Evolutionary conservation across 2,329 filamentous ascomycete species (phyloP), one percentile per base, ranked within the genome.

Genomic region (Pseudocercospora cruenta): DNA sequence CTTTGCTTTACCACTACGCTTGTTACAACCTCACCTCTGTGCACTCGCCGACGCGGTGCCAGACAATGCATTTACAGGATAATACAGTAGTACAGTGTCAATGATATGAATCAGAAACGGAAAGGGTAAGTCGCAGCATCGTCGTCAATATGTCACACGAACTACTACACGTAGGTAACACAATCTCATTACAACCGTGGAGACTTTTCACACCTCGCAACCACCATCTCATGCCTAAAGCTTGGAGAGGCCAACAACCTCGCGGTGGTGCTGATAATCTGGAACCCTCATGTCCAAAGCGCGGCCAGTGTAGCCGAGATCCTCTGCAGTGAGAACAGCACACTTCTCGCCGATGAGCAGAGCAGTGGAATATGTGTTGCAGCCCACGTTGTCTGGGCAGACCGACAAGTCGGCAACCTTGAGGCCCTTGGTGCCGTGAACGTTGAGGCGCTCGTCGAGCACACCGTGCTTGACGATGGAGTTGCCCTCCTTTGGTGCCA

Each of bases 391-490:
- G 78, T 93, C 90, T 0, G 91, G 90, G 78, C 90, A 93, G 81
- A 93, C 91, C 59, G 85, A 88, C 53, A 93, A 78, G 78, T 93
- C 91, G 12, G 90, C 90, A 24, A 93, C 90, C 84, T 93, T 93
- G 72, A 93, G 85, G 16, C 89, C 88, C 82, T 91, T 85, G 70
- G 92, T 90, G 60, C 90, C 91, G 75, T 93, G 89, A 2, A 93
- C 90, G 71, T 92, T 93, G 63, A 93, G 84, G 66, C 90, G 86
- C 79, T 92, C 90, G 75, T 93, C 91, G 43, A 93, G 80, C 0
- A 93, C 91, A 66, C 91, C 91, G 73, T 93, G 90, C 81, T 91
- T 91, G 77, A 93, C 90, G 74, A 94, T 91, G 73, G 86, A 89
- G 82, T 93, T 94, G 66, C 91, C 91, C 74, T 92, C 86, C 67